Conservation (phyloP, 2,329 filamentous ascomycete species). For the Penicillium polonicum region DNA sequence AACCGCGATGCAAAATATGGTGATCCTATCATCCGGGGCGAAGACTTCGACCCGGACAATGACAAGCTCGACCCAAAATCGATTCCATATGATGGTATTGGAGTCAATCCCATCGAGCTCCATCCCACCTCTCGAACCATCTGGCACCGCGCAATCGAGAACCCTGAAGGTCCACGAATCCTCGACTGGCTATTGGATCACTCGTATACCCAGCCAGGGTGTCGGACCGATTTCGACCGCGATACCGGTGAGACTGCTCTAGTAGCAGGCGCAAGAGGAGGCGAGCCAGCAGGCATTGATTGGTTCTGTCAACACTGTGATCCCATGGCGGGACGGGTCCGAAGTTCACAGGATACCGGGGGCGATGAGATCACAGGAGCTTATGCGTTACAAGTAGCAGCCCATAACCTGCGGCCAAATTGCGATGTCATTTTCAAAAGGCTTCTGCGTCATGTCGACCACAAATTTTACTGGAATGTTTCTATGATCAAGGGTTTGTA, state of each 20-base stretch:
- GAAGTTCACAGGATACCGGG: neutral
- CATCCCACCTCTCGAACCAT: constrained; percentile 2
- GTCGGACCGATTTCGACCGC: neutral
- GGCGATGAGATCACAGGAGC: neutral
- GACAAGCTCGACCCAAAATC: neutral
- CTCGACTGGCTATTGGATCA: constrained; percentile 1
- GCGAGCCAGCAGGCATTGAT: neutral
- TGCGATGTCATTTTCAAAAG: neutral
- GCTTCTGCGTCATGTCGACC: neutral
- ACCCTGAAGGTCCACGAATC: neutral
- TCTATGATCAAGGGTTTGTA: neutral
- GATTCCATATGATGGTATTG: neutral
- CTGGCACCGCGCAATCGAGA: constrained; percentile 6
- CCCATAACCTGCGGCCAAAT: neutral
- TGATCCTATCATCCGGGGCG: neutral
- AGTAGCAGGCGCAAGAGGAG: neutral
- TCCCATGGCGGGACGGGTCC: neutral
- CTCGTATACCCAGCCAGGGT: neutral
- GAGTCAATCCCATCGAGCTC: neutral
- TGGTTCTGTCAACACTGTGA: constrained; percentile 5
- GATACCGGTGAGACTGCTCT: neutral
- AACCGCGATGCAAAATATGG: constrained; percentile 1
- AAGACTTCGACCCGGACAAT: neutral
- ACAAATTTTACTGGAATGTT: neutral
- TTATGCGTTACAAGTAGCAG: constrained; percentile 2